A percentile compares a stretch with the other conserved stretches of the same genome.
Conservation (phyloP, 345 rosid species). For the Camelina hispida region DNA sequence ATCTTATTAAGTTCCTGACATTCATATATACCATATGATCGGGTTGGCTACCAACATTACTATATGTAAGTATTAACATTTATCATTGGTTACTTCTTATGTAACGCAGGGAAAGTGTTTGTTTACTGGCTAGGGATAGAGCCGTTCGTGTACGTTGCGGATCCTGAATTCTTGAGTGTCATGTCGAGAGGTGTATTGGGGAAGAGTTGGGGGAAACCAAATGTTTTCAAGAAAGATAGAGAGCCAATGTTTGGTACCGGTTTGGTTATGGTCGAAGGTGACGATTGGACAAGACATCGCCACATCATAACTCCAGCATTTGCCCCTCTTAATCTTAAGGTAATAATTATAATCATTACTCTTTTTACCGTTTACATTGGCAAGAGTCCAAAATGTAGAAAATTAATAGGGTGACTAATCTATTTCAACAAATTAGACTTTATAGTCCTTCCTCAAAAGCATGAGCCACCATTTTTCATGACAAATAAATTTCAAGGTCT, state of each 20-base stretch:
- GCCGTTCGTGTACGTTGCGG: slow-evolving; percentile 90
- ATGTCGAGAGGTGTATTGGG: slow-evolving; percentile 85
- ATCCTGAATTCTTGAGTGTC: slow-evolving; percentile 78
- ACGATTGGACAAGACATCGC: slow-evolving; percentile 91
- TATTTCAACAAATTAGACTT: slow-evolving; percentile 38
- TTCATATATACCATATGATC: not conserved
- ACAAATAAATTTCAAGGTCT: slow-evolving; percentile 27
- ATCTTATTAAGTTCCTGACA: not conserved
- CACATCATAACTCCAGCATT: slow-evolving; percentile 90
- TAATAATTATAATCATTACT: slow-evolving; percentile 28
- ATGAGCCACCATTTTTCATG: slow-evolving; percentile 25
- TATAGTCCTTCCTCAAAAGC: slow-evolving; percentile 15
- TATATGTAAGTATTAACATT: not conserved
- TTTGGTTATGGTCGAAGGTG: slow-evolving; percentile 85
- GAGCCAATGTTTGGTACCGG: slow-evolving; percentile 95
- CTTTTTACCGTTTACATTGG: slow-evolving; percentile 6
- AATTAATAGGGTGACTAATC: slow-evolving; percentile 36
- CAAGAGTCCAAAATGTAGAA: slow-evolving; percentile 25
- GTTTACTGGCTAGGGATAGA: slow-evolving; percentile 92
- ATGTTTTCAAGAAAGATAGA: slow-evolving; percentile 78
- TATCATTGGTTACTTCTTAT: slow-evolving; percentile 10
- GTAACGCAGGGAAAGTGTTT: slow-evolving; percentile 81
- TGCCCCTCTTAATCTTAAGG: slow-evolving; percentile 81
- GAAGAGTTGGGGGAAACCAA: slow-evolving; percentile 95
- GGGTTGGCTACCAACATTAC: not conserved